Base-by-base conservation (phyloP, 2,329 filamentous ascomycete species). In the Dryadomyces quercivorus region DNA sequence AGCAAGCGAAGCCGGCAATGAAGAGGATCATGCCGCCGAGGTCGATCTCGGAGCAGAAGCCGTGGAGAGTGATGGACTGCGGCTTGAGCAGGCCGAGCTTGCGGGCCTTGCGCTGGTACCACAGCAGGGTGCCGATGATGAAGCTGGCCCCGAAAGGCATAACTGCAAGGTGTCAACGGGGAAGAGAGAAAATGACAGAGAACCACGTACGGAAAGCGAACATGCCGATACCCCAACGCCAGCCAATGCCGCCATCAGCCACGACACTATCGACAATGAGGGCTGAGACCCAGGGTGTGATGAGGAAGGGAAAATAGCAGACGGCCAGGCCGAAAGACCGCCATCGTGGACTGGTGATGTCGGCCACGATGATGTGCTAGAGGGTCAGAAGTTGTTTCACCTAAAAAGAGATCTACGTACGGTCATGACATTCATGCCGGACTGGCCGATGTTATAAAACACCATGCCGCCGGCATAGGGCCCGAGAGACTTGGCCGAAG, bases 361-460 rank as follows among this genome's bases (percentile, higher is more conserved):
- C 82, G 1, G 80, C 78, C 44, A 84, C 75, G 59, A 84, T 80
- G 51, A 85, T 78, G 59, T 40, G 5, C 9, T 53, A 13, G 44
- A 46, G 13, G 22, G 20, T 46, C 7, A 46, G 44, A 13, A 12
- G 16, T 2, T 21, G 18, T 20, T 13, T 22, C 16, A 8, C 10
- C 13, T 2, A 46, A 21, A 22, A 46, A 31, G 26, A 8, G 26
- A 31, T 31, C 8, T 31, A 31, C 44, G 18, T 21, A 46, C 44
- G 2, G 44, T 78, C 49, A 82, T 69, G 34, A 84, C 75, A 54
- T 80, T 77, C 9, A 82, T 72, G 2, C 79, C 80, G 0, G 79
- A 80, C 50, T 74, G 73, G 2, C 81, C 81, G 6, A 81, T 71
- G 0, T 74, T 71, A 54, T 82, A 81, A 63, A 85, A 80, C 10